Evolutionary conservation across 2,329 filamentous ascomycete genomes (phyloP), one percentile per base, ranked within the genome.

Genomic region (Fusarium pilosicola): DNA sequence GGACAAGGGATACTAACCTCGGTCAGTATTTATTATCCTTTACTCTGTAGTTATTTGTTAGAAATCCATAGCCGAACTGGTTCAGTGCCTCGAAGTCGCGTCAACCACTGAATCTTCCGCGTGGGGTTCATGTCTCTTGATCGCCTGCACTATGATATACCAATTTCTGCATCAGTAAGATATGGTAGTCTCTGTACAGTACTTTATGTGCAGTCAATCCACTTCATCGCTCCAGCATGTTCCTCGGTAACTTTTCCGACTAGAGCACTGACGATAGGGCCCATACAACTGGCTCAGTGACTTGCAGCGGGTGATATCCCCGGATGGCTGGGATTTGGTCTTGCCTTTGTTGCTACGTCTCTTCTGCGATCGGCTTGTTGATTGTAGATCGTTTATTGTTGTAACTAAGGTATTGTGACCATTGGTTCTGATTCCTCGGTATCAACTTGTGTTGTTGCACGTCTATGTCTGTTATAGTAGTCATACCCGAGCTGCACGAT

Each of bases 161-260:
- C 36, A 34, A 44, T 41, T 63, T 34, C 38, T 69, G 65, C 38
- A 41, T 64, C 57, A 30, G 28, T 42, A 28, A 20, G 20, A 60
- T 36, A 57, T 49, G 36, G 34, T 28, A 15, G 26, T 17, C 17
- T 60, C 54, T 60, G 28, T 24, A 36, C 39, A 32, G 15, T n/a
- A 62, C 17, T 26, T 26, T 24, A 17, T 17, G 28, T 44, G 36
- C 42, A 49, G 14, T 49, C 12, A 51, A 30, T 28, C 65, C 65
- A 55, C 48, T 63, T 56, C 34, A 45, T 22, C 24, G 32, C 42
- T 56, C 42, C 38, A 63, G 36, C 44, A 30, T 64, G 49, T 56
- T 49, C 62, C 64, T 69, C 59, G 67, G 66, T 18, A 70, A 30
- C 26, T 36, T 20, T 55, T 57, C 65, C 51, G 58, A 36, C 59